Evolutionary conservation across 2,329 filamentous ascomycete species (phyloP).

Genomic region (Cladosporium oxysporum): DNA sequence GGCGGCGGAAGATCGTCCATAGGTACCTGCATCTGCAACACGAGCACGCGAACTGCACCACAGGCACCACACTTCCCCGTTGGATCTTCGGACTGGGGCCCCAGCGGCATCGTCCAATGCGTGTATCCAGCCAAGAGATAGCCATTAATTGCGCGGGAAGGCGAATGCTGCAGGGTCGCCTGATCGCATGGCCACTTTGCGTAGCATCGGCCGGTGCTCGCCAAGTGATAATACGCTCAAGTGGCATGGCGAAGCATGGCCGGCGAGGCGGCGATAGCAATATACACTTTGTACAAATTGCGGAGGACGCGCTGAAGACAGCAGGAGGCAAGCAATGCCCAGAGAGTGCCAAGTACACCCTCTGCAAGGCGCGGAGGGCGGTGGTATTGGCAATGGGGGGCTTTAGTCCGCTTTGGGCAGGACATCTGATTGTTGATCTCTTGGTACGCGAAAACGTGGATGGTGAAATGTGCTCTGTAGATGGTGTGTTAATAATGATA

Average conservation of each 20-base stretch:
- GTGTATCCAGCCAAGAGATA: constrained; percentile 13
- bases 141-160: constrained; percentile 1
- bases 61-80: background rate
- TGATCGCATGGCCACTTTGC: background rate
- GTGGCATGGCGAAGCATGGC: background rate
- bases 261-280: background rate
- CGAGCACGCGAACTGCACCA: background rate
- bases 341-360: constrained; percentile 8
- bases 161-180: constrained; percentile 1
- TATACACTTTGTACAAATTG: constrained; percentile 7
- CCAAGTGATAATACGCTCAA: constrained; percentile 12
- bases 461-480: background rate
- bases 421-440: constrained; percentile 6
- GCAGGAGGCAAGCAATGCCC: constrained; percentile 16
- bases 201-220: background rate
- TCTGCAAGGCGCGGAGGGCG: constrained; percentile 11
- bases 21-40: constrained; percentile 7
- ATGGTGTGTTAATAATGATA: background rate
- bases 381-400: background rate
- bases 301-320: constrained; percentile 15
- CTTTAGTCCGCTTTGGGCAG: constrained; percentile 3
- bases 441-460: background rate
- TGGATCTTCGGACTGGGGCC: background rate
- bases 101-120: background rate
- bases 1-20: background rate